Percentiles rank a stretch among this genome's conserved stretches.
phyloP scores from a whole-genome alignment of 768 basidiomycete genomes.

The Piloderma croceum region DNA sequence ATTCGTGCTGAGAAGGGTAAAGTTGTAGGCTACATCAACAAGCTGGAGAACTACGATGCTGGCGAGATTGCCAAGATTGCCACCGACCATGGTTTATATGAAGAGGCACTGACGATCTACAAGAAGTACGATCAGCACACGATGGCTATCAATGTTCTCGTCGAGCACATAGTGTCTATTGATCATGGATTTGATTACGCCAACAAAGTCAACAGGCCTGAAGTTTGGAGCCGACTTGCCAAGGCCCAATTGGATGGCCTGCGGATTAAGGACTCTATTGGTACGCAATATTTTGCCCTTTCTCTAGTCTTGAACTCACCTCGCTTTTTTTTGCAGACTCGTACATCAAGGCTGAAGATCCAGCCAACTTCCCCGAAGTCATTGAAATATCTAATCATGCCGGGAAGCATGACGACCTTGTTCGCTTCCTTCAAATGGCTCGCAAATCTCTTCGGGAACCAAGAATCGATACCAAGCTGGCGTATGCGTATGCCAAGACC shows the following conservation, averaged over 20 bases:
- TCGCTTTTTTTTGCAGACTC: constrained; percentile 56
- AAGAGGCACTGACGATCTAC: constrained; percentile 96
- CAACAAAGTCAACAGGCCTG: constrained; percentile 91
- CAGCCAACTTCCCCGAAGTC: constrained; percentile 89
- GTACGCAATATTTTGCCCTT: constrained; percentile 40
- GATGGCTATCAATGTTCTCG: constrained; percentile 94
- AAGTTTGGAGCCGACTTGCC: constrained; percentile 96
- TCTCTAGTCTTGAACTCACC: constrained; percentile 1
- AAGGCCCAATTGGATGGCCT: constrained; percentile 98
- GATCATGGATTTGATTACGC: constrained; percentile 96
- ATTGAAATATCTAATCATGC: constrained; percentile 94
- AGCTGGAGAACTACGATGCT: constrained; percentile 91
- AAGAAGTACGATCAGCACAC: constrained; percentile 96
- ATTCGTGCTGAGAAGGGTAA: constrained; percentile 98
- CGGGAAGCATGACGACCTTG: constrained; percentile 89
- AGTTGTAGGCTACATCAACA: constrained; percentile 97
- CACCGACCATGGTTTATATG: constrained; percentile 90
- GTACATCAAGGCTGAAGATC: constrained; percentile 96
- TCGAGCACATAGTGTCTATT: constrained; percentile 96
- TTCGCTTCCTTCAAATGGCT: constrained; percentile 97
- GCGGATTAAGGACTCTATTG: constrained; percentile 96
- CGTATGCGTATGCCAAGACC: constrained; percentile 96
- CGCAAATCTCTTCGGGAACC: constrained; percentile 95
- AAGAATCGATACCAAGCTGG: constrained; percentile 95
- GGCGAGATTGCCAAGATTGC: constrained; percentile 96